A percentile compares a stretch with the other conserved stretches of the same genome.
Evolutionary conservation across 2,329 filamentous ascomycete species (phyloP).

Genomic region (Neopestalotiopsis clavispora): DNA sequence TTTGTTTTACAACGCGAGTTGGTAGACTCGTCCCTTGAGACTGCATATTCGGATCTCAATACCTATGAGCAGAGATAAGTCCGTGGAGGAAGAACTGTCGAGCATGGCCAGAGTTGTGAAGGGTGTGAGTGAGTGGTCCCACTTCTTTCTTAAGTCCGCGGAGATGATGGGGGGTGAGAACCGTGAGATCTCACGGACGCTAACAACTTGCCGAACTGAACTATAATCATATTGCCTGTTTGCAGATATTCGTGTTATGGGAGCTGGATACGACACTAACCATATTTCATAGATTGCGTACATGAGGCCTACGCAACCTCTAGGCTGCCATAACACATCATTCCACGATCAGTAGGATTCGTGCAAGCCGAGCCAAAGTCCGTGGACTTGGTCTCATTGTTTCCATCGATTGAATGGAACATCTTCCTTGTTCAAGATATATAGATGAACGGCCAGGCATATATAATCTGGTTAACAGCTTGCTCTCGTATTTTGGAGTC

Average conservation of each 20-base stretch:
- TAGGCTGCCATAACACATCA: too few species aligned
- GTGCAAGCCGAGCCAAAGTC: too few species aligned
- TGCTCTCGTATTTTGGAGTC: neutral
- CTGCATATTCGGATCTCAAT: conserved; percentile 1
- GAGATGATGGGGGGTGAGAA: neutral
- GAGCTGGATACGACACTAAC: too few species aligned
- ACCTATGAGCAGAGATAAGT: neutral
- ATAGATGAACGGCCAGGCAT: neutral
- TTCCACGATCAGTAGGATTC: too few species aligned
- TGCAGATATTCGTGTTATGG: too few species aligned
- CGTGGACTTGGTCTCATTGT: too few species aligned
- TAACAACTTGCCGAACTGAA: neutral
- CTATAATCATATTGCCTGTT: too few species aligned
- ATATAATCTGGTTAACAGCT: neutral
- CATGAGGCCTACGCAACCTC: too few species aligned
- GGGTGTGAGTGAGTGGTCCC: neutral
- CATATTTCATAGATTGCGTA: too few species aligned
- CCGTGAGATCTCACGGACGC: neutral
- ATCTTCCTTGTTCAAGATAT: neutral
- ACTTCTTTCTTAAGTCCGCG: conserved; percentile 2
- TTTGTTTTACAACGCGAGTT: neutral
- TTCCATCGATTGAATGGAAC: too few species aligned
- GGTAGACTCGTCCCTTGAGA: conserved; percentile 17
- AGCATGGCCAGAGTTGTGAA: neutral
- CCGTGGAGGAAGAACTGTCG: neutral